Evolutionary conservation across 257 asterid species (phyloP), one percentile per base, ranked within the genome.

Genomic region (Mitragyna speciosa): DNA sequence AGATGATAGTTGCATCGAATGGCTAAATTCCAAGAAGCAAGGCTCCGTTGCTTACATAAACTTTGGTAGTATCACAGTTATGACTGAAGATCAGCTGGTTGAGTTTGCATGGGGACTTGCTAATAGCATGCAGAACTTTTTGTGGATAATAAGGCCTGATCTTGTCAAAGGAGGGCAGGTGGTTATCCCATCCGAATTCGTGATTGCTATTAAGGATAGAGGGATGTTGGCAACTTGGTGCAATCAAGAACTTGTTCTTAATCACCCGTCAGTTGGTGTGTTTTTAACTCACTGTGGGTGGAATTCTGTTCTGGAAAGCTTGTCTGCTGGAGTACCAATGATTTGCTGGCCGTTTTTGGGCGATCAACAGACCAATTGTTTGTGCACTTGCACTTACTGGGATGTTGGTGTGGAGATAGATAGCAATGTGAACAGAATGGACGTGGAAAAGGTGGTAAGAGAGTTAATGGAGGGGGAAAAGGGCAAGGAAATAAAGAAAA

Each of bases 1-100:
- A 49, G 54, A 49, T 49, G 54, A 49, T 10, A 49, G 12, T 49
- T 11, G 16, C 16, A 49, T 49, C 12, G 39, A 36, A 36, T 36
- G 39, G 39, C 39, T 36, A 36, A 36, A 36, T 36, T 36, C 39
- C 39, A 76, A 75, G 33, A 86, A 79, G 90, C 56, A 49, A 89
- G 90, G 58, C 5, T 1, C 56, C 12, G 56, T 12, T 14, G 56
- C 19, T 4, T 49, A 49, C 54, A 49, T 14, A 49, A 49, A 14
- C 54, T 49, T 49, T 12, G 54, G 54, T 10, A 49, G 19, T 19
- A 49, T 49, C 2, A 12, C 54, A 49, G 19, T 49, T 4, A 49
- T 49, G 54, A 49, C 54, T 73, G 82, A 80, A 77, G 93, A 87
- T 24, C 28, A 45, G 71, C 79, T 75, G 89, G 54, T 49, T 49